A percentile compares a stretch with the other conserved stretches of the same genome.
Conservation (phyloP, 345 rosid genomes). For the Moringa oleifera region DNA sequence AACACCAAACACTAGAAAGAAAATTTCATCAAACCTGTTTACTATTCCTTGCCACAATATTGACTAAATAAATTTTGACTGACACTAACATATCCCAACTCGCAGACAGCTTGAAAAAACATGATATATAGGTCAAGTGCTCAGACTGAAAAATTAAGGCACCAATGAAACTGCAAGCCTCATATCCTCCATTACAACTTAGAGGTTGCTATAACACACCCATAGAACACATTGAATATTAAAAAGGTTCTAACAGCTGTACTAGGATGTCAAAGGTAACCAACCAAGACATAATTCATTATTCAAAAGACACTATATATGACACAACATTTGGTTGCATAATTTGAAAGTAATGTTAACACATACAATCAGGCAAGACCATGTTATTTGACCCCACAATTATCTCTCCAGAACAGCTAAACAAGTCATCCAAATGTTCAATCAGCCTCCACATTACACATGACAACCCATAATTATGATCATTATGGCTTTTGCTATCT, state of each 20-base stretch:
- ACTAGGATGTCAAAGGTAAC: not conserved
- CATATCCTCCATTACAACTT: no score
- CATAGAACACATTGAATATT: not conserved
- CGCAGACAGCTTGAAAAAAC: not conserved
- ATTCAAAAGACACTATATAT: no score
- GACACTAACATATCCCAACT: not conserved
- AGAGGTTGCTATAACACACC: no score
- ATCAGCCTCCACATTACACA: not conserved
- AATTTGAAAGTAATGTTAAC: constrained; percentile 3
- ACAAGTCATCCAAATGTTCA: not conserved
- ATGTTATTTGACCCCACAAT: no score
- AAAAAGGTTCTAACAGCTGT: not conserved
- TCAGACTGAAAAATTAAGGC: no score
- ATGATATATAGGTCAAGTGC: not conserved
- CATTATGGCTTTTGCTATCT: not conserved
- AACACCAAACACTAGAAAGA: not conserved
- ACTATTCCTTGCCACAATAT: not conserved
- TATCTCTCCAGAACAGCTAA: not conserved
- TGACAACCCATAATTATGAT: not conserved
- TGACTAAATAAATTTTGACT: no score
- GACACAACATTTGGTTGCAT: no score
- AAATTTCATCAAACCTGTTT: not conserved
- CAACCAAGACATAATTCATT: not conserved
- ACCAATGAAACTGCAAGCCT: no score
- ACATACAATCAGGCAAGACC: no score